phyloP scores from a whole-genome alignment of 1,284 basidiomycete genomes.

The Apiotrichum domesticum region DNA sequence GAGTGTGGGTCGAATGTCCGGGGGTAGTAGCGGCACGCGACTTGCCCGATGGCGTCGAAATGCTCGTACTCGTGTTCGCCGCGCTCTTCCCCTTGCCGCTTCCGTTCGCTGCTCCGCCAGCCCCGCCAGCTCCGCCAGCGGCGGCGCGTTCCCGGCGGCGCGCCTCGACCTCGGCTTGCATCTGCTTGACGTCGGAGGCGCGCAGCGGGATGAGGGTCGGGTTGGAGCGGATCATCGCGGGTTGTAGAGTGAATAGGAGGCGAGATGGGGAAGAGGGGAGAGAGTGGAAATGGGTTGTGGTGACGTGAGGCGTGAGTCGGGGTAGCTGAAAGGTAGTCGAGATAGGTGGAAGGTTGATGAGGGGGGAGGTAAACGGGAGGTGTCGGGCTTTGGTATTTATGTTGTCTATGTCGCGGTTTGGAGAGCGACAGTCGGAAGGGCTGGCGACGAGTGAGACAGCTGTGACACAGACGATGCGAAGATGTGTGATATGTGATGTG shows the following conservation, averaged over 20 bases:
- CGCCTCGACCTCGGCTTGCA: slow-evolving; percentile 38
- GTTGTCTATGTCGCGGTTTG: too few relatives aligned
- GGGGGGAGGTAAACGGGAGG: too few relatives aligned
- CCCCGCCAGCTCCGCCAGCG: background rate
- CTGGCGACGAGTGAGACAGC: background rate
- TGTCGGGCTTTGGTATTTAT: too few relatives aligned
- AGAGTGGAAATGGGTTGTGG: background rate
- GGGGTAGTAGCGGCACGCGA: too few relatives aligned
- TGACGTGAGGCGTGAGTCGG: background rate
- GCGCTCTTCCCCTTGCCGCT: too few relatives aligned
- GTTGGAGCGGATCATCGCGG: slow-evolving; percentile 41
- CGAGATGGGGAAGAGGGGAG: too few relatives aligned
- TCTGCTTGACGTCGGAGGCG: slow-evolving; percentile 36
- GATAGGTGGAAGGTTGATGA: too few relatives aligned
- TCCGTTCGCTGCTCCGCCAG: background rate
- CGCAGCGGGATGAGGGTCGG: slow-evolving; percentile 42
- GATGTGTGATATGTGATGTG: too few relatives aligned
- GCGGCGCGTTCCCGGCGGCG: slow-evolving; percentile 18
- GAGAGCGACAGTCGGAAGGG: too few relatives aligned
- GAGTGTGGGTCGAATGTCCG: background rate
- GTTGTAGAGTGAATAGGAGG: too few relatives aligned
- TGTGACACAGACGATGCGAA: background rate
- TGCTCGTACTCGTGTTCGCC: background rate
- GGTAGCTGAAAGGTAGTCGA: too few relatives aligned
- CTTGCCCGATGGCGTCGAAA: too few relatives aligned